A percentile compares a stretch with the other conserved stretches of the same genome.
These are phyloP conservation scores for Achaetomium macrosporum DNA, from an alignment of 2,329 filamentous ascomycete species.

Conservation along the genomic window DNA sequence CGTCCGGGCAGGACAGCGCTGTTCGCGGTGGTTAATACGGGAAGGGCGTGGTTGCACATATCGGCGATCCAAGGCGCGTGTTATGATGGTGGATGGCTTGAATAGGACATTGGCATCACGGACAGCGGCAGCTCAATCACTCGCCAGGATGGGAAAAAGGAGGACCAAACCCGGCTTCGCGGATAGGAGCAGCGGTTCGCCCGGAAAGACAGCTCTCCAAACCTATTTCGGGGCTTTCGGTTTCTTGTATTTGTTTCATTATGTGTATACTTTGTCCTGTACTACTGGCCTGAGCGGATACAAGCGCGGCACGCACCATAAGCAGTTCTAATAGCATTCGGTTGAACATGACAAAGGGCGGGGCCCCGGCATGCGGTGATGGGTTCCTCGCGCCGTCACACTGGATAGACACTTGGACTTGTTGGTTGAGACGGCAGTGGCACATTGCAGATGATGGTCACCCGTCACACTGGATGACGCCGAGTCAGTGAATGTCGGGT, in stretches of 20 bases:
- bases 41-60: conserved; percentile 2
- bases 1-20: background rate
- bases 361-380: background rate
- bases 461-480: no score
- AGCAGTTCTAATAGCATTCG: conserved; percentile 15
- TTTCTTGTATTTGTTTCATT: conserved; percentile 13
- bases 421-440: background rate
- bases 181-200: background rate
- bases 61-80: conserved; percentile 2
- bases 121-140: conserved; percentile 2
- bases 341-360: conserved; percentile 2
- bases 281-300: conserved; percentile 11
- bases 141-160: background rate
- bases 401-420: background rate
- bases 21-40: background rate
- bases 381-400: background rate
- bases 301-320: conserved; percentile 6
- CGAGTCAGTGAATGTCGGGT: no score
- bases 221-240: background rate
- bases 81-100: conserved; percentile 7
- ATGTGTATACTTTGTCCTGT: conserved; percentile 18
- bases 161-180: background rate
- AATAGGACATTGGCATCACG: background rate
- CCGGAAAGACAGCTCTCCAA: background rate
- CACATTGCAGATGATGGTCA: background rate